These are phyloP conservation scores for Saraca asoca DNA, from an alignment of 331 rosid species.

Conservation along the genomic window DNA sequence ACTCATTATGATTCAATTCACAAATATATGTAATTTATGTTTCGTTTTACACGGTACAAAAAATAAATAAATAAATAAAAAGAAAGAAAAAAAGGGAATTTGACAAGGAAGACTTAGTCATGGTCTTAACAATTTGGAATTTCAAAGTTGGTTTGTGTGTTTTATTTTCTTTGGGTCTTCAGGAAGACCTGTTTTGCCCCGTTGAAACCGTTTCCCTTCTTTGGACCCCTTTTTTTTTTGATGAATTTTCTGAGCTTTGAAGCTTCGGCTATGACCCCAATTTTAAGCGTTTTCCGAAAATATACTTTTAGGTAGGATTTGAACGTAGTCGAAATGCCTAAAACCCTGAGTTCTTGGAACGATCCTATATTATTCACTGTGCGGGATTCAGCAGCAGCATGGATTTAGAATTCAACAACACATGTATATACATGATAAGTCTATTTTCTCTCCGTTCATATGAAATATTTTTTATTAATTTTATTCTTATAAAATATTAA, in stretches of 20 bases:
- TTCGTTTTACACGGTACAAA: conserved; percentile 47
- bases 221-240: conserved; percentile 24
- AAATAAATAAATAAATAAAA: not conserved
- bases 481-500: no score
- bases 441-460: no score
- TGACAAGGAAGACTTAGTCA: conserved; percentile 55
- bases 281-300: not conserved
- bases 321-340: conserved; percentile 29
- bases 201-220: conserved; percentile 41
- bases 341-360: conserved; percentile 23
- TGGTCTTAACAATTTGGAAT: conserved; percentile 46
- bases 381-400: not conserved
- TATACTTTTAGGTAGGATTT: not conserved
- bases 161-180: conserved; percentile 38
- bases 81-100: not conserved
- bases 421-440: not conserved
- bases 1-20: not conserved
- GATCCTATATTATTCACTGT: not conserved
- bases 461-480: no score
- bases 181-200: conserved; percentile 57
- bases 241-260: conserved; percentile 47
- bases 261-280: conserved; percentile 11
- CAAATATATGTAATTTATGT: not conserved
- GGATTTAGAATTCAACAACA: not conserved
- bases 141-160: conserved; percentile 36